Percentiles rank a stretch among this genome's conserved stretches.
Conservation (phyloP, 495 filamentous ascomycete species). For the Xylaria sp. region DNA sequence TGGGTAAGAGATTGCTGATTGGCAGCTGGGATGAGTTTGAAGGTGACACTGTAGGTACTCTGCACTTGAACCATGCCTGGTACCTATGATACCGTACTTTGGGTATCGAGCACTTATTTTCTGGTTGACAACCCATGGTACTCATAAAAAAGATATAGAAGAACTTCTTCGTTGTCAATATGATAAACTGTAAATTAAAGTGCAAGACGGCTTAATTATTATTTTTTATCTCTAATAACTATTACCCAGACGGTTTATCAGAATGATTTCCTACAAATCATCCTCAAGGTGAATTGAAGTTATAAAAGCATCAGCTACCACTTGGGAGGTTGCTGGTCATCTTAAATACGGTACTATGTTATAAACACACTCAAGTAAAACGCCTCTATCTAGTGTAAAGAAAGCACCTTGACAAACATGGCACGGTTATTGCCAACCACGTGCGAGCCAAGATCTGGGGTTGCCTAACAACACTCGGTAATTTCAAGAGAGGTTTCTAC, state of each 20-base stretch:
- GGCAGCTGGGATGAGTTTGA: not conserved
- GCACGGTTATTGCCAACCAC: not conserved
- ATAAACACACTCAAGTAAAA: not conserved
- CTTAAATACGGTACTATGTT: not conserved
- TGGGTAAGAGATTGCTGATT: conserved; percentile 12
- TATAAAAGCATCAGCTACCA: not conserved
- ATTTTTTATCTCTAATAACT: not conserved
- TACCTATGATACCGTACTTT: not conserved
- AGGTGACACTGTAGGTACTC: not conserved
- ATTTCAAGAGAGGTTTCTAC: not conserved
- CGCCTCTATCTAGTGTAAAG: not conserved
- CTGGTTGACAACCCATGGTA: not conserved
- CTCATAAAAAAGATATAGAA: not conserved
- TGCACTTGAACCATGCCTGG: not conserved
- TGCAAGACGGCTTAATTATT: not conserved
- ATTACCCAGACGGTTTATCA: not conserved
- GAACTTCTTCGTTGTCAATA: not conserved
- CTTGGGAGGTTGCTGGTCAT: not conserved
- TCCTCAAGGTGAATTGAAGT: too few relatives aligned
- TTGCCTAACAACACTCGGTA: not conserved
- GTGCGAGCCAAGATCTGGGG: conserved; percentile 13
- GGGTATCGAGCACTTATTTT: not conserved
- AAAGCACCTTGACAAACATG: not conserved
- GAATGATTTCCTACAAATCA: not conserved
- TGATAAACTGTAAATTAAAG: not conserved